Evolutionary conservation across 2,329 filamentous ascomycete genomes (phyloP).

Genomic region (Hypomyces rosellus): DNA sequence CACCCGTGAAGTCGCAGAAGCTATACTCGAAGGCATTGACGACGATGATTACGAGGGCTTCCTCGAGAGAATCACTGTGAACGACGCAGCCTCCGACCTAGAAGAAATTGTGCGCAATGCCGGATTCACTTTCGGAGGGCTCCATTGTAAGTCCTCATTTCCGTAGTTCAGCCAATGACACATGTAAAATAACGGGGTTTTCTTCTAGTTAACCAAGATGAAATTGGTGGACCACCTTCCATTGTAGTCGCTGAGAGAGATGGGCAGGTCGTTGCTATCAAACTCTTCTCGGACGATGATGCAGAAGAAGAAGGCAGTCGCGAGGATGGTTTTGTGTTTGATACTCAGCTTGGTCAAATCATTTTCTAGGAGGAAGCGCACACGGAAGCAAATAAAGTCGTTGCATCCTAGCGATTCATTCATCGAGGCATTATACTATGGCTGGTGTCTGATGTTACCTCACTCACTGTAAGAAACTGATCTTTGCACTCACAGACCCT

Average conservation of each 20-base stretch:
- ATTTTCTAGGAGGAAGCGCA: background rate
- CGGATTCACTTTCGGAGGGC: constrained; percentile 6
- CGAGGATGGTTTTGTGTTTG: background rate
- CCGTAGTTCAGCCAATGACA: background rate
- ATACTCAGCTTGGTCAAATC: constrained; percentile 2
- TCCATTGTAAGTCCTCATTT: constrained; percentile 4
- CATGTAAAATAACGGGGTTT: background rate
- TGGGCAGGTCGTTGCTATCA: constrained; percentile 5
- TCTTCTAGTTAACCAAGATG: constrained; percentile 3
- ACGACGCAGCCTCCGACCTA: background rate
- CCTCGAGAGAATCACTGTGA: constrained; percentile 3
- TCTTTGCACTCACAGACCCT: no score
- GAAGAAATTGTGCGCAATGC: background rate
- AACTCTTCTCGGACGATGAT: background rate
- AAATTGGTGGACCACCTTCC: background rate
- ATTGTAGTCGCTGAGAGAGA: constrained; percentile 6
- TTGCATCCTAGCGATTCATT: no score
- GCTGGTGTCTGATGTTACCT: no score
- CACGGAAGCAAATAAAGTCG: no score
- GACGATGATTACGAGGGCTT: background rate
- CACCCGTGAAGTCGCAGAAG: background rate
- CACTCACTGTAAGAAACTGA: no score
- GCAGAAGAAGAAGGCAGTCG: background rate
- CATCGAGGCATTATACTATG: no score
- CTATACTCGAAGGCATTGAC: background rate